Evolutionary conservation across 176 grass and related monocot species (phyloP), one percentile per base, ranked within the genome.

Genomic region (Themeda triandra): DNA sequence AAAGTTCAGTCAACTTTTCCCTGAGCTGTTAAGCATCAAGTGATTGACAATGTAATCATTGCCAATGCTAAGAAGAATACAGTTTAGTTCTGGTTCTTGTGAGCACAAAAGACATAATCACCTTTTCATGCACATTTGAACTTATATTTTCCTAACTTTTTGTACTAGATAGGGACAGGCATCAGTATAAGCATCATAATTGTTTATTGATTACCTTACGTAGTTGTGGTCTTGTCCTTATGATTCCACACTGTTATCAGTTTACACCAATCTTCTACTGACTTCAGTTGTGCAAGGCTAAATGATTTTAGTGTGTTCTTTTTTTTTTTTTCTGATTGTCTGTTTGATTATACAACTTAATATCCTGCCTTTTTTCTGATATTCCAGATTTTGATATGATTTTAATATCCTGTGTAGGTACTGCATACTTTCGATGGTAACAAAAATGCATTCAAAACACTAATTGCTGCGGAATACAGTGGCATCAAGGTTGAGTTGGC

Each of bases 381-480:
- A 59, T 19, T 12, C 13, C 5, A 2, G 29, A 10, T 13, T 6
- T 11, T 46, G 5, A 4, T 69, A 27, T 59, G 21, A 0, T 30
- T 65, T 80, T n/a, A n/a, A n/a, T n/a, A n/a, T 11, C 14, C 32
- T 23, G 9, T 13, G 9, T 71, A 97, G 94, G 72, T 97, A 28
- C 63, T 97, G 82, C 87, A 97, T 53, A 35, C 74, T 4, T 82
- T 81, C 60, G 58, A 46, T 21, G 63, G 76, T 69, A 99, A 99
- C 78, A 99, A 99, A 66, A 99, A 99, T 94, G 93, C 73, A 42
- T 96, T 85, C 42, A 99, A 99, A 87, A 77, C 79, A 46, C 96
- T 96, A 63, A 96, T 99, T 79, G 93, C 91, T 78, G 93, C 96
- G 10, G 93, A 96, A 51, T 99, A 96, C 77, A 81, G 68, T 84